A percentile compares a stretch with the other conserved stretches of the same genome.
Evolutionary conservation across 2,329 filamentous ascomycete genomes (phyloP).

Genomic region (Alternaria triticimaculans): DNA sequence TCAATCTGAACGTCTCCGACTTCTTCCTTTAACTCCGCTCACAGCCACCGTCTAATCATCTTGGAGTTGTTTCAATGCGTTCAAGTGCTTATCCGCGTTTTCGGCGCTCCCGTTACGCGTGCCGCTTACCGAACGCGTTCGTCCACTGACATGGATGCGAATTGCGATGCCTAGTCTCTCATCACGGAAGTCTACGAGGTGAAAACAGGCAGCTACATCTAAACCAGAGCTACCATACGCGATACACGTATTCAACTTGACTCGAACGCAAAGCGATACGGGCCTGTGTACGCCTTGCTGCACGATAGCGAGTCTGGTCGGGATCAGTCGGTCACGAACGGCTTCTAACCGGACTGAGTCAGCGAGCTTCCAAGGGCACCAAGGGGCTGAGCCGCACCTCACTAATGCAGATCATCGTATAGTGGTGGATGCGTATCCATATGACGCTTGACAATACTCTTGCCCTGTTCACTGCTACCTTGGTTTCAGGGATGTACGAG

Average conservation of each 20-base stretch:
- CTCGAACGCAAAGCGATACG: not conserved
- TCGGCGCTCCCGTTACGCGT: conserved; percentile 24
- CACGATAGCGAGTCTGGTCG: conserved; percentile 11
- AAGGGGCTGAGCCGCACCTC: conserved; percentile 28
- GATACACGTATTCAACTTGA: conserved; percentile 8
- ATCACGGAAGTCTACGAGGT: conserved; percentile 7
- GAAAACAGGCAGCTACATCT: conserved; percentile 17
- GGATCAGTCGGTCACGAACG: conserved; percentile 19
- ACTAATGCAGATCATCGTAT: conserved; percentile 30
- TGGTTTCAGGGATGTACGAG: conserved; percentile 16
- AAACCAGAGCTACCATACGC: not conserved
- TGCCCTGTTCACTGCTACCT: conserved; percentile 7
- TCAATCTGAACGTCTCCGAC: conserved; percentile 26
- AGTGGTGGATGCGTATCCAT: conserved; percentile 26
- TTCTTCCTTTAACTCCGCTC: conserved; percentile 30
- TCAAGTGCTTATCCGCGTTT: conserved; percentile 22
- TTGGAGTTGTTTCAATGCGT: conserved; percentile 22
- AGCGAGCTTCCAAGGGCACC: conserved; percentile 23
- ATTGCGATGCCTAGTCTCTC: conserved; percentile 43
- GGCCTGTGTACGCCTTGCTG: not conserved
- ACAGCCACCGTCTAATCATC: conserved; percentile 41
- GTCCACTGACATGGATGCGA: conserved; percentile 34
- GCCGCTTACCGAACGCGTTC: conserved; percentile 24
- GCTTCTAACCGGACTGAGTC: conserved; percentile 22
- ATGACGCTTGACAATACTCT: conserved; percentile 32